Conservation (phyloP, 805 yeast genomes). For the Starmera dryadoides region DNA sequence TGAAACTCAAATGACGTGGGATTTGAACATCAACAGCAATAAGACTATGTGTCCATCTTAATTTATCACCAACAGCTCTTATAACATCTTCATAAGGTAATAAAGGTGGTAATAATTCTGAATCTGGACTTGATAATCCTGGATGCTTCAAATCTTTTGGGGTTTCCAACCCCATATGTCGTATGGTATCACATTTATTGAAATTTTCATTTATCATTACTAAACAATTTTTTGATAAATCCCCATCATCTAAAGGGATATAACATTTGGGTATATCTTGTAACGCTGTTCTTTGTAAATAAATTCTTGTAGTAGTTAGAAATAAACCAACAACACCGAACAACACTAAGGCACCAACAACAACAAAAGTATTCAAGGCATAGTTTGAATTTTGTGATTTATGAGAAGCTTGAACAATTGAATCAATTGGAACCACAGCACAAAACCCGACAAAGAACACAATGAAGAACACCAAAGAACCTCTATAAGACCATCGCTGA, state of each 20-base stretch:
- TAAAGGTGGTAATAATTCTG: constrained; percentile 29
- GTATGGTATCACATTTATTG: constrained; percentile 34
- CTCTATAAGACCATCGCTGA: constrained; percentile 36
- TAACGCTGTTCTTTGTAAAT: constrained; percentile 48
- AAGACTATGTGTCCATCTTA: constrained; percentile 40
- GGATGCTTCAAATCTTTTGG: constrained; percentile 38
- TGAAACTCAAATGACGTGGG: constrained; percentile 33
- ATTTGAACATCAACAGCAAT: constrained; percentile 25
- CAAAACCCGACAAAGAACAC: constrained; percentile 47
- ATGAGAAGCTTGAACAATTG: constrained; percentile 53
- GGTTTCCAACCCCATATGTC: constrained; percentile 32
- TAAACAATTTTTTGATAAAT: constrained; percentile 43
- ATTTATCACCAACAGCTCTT: constrained; percentile 51
- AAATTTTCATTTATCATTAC: constrained; percentile 32
- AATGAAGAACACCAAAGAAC: constrained; percentile 33
- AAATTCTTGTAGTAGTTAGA: constrained; percentile 52
- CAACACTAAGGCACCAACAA: constrained; percentile 61
- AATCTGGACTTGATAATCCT: constrained; percentile 40
- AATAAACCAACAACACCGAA: constrained; percentile 44
- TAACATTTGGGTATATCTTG: constrained; percentile 76
- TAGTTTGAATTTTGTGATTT: constrained; percentile 37
- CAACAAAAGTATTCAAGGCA: constrained; percentile 76
- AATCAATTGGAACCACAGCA: constrained; percentile 74
- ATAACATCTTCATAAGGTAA: constrained; percentile 45
- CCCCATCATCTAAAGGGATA: constrained; percentile 58